Evolutionary conservation across 108 stramenopile species (phyloP).

Genomic region (Cyclotella choctawhatcheeana): DNA sequence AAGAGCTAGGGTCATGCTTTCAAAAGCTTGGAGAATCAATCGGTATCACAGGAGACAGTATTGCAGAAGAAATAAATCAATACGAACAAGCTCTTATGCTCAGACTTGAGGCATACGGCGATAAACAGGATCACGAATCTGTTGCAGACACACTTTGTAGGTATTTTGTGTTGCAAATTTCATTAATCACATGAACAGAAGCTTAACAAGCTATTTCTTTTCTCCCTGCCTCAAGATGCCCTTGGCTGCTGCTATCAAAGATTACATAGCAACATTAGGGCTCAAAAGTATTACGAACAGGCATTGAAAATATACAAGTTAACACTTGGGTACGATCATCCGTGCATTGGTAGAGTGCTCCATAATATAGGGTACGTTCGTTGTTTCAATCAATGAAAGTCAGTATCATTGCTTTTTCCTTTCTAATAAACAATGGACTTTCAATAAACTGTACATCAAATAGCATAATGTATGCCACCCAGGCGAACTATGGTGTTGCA

Average conservation of each 20-base stretch:
- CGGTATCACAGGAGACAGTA: conserved; percentile 38
- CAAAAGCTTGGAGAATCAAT: conserved; percentile 43
- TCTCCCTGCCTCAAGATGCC: conserved; percentile 19
- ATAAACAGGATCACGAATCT: conserved; percentile 43
- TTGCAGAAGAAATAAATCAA: conserved; percentile 49
- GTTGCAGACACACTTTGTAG: conserved; percentile 50
- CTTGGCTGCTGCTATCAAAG: conserved; percentile 53
- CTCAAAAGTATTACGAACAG: conserved; percentile 56
- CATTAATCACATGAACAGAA: no score
- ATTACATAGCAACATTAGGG: conserved; percentile 32
- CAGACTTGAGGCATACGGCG: conserved; percentile 39
- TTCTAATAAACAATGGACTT: not conserved
- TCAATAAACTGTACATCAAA: not conserved
- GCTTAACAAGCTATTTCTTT: no score
- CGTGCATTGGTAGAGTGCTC: conserved; percentile 40
- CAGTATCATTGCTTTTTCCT: not conserved
- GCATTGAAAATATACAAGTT: conserved; percentile 51
- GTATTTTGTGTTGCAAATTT: no score
- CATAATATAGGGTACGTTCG: conserved; percentile 47
- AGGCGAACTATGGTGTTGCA: conserved; percentile 29
- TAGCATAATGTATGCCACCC: conserved; percentile 50
- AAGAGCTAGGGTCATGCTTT: conserved; percentile 41
- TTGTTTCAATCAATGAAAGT: not conserved
- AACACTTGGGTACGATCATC: conserved; percentile 42
- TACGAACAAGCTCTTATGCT: conserved; percentile 56